phyloP scores from a whole-genome alignment of 208 protist genomes.

The Entamoeba histolytica region DNA sequence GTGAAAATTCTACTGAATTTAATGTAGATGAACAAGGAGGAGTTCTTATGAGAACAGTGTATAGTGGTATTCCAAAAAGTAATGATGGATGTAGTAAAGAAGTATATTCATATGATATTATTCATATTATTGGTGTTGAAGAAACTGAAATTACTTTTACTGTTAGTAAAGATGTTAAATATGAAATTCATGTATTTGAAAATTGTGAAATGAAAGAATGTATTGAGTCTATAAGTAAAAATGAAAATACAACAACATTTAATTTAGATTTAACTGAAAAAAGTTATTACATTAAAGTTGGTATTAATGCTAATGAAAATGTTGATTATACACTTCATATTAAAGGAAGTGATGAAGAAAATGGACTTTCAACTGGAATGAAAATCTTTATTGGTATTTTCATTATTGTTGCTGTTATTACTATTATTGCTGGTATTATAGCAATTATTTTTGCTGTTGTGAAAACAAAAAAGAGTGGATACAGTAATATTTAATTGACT shows the following conservation, averaged over 20 bases:
- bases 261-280: neutral
- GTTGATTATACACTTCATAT: too few species aligned
- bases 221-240: neutral
- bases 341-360: too few species aligned
- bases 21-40: neutral
- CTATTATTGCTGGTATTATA: neutral
- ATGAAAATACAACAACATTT: neutral
- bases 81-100: neutral
- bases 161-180: neutral
- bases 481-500: neutral
- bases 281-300: neutral
- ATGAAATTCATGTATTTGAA: neutral
- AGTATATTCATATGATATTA: neutral
- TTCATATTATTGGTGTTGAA: neutral
- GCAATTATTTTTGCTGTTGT: neutral
- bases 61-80: neutral
- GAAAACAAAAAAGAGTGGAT: neutral
- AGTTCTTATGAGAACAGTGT: neutral
- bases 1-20: neutral
- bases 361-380: neutral
- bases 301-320: neutral
- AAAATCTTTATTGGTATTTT: neutral
- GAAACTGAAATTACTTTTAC: neutral
- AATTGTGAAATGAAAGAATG: neutral
- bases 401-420: neutral